Base-by-base conservation (phyloP, 768 basidiomycete species). In the Tylopilus rubrobrunneus region DNA sequence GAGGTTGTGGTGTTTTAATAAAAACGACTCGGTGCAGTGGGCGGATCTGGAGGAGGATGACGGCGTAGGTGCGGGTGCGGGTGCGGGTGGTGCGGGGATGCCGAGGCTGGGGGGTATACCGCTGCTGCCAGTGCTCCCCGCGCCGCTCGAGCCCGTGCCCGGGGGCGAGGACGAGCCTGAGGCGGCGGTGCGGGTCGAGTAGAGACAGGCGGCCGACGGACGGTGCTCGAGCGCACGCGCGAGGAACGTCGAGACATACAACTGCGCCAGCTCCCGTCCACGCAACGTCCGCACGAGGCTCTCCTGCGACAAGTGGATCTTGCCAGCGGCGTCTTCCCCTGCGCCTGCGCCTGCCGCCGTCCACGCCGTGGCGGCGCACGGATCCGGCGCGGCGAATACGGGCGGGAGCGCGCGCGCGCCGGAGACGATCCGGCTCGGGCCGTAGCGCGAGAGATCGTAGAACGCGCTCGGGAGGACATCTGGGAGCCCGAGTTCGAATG, bases 401-500 rank as follows among this genome's bases (percentile, higher is more conserved):
- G 67, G 52, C 0, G 72, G 65, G 0, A 73, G 67, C 1, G 69
- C 55, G 11, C 69, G 64, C 0, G 82, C 74, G 3, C 87, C 87
- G 0, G 71, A 45, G 61, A 85, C 70, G 56, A 88, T 86, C 66
- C 81, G 82, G 68, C 84, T 84, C 0, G 86, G 84, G 0, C 81
- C 85, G 56, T 89, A 89, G 41, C 88, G 77, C 2, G 84, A 80
- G 45, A 90, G 76, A 57, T 89, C 87, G 65, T 89, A 89, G 60
- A 87, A 79, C 0, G 87, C 88, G 23, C 85, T 73, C 4, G 85
- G 81, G n/a, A 89, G 77, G 51, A 89, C 65, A 6, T 77, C 70
- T 12, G 76, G 71, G 0, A 87, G 66, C 47, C 75, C 74, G 59
- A 89, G 79, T 50, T 87, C 84, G 23, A 82, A 70, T 1, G 87